These are phyloP conservation scores for Metschnikowia kofuensis DNA, from an alignment of 805 yeast species.

Conservation along the genomic window DNA sequence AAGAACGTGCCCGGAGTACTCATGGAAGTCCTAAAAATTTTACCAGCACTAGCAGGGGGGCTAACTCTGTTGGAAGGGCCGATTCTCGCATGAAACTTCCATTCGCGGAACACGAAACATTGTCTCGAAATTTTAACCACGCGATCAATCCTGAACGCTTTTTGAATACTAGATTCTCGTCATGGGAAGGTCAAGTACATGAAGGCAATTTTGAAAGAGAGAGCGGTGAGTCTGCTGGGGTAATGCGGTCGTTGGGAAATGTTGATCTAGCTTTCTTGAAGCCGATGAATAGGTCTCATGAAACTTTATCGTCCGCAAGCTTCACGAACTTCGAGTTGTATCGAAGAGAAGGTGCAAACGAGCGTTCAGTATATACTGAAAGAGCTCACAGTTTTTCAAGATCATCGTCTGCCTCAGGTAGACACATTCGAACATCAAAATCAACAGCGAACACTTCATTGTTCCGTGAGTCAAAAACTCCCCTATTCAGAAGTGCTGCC, in stretches of 20 bases:
- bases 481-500: no score
- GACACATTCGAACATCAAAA: conserved; percentile 4
- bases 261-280: conserved; percentile 24
- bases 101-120: no score
- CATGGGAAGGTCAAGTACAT: background rate
- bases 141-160: no score
- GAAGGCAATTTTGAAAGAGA: background rate
- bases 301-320: conserved; percentile 24
- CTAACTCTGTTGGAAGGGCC: no score
- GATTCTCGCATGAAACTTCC: no score
- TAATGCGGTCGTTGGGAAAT: conserved; percentile 4
- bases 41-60: no score
- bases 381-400: background rate
- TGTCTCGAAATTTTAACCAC: no score
- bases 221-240: background rate
- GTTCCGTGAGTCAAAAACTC: conserved; percentile 11
- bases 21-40: background rate
- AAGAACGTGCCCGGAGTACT: background rate
- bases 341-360: background rate
- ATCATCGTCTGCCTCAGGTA: background rate
- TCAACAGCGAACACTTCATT: conserved; percentile 29
- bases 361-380: background rate
- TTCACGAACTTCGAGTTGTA: background rate
- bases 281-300: conserved; percentile 33
- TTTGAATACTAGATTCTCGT: no score